Evolutionary conservation across 2,329 filamentous ascomycete species (phyloP).

Genomic region (Clonostachys solani): DNA sequence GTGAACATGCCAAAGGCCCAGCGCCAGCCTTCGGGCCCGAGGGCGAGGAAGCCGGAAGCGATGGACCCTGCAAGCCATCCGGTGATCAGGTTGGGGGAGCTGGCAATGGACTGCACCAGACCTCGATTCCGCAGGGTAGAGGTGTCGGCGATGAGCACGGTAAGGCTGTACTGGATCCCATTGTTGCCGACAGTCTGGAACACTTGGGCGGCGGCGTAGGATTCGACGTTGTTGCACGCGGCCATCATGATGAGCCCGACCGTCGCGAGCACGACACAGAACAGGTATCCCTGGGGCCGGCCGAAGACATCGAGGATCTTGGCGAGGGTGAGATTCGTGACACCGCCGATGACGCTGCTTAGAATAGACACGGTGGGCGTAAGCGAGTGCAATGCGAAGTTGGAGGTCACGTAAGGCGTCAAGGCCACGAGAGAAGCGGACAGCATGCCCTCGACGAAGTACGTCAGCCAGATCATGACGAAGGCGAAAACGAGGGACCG

Average conservation of each 20-base stretch:
- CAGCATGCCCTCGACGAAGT: conserved; percentile 8
- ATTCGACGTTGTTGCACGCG: conserved; percentile 51
- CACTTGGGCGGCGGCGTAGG: conserved; percentile 60
- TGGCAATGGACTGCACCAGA: conserved; percentile 58
- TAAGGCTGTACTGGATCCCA: conserved; percentile 34
- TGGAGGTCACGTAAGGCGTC: conserved; percentile 39
- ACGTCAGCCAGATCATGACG: conserved; percentile 11
- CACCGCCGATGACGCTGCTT: conserved; percentile 48
- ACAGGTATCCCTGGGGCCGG: conserved; percentile 53
- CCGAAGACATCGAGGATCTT: conserved; percentile 65
- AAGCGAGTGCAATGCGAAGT: conserved; percentile 45
- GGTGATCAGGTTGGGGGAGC: conserved; percentile 62
- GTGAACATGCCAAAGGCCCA: conserved; percentile 66
- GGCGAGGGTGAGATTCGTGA: conserved; percentile 58
- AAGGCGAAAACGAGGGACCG: conserved; percentile 1
- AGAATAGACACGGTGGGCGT: conserved; percentile 47
- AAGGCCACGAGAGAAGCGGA: conserved; percentile 22
- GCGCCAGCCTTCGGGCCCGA: conserved; percentile 52
- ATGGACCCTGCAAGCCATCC: conserved; percentile 61
- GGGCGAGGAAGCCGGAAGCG: conserved; percentile 36
- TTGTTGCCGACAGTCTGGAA: conserved; percentile 58
- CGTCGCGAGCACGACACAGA: conserved; percentile 41
- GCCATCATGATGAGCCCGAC: conserved; percentile 62
- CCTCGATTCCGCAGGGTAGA: conserved; percentile 62
- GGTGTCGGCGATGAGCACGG: conserved; percentile 64